phyloP scores from a whole-genome alignment of 2,329 filamentous ascomycete genomes.

The Aureobasidium sp. region DNA sequence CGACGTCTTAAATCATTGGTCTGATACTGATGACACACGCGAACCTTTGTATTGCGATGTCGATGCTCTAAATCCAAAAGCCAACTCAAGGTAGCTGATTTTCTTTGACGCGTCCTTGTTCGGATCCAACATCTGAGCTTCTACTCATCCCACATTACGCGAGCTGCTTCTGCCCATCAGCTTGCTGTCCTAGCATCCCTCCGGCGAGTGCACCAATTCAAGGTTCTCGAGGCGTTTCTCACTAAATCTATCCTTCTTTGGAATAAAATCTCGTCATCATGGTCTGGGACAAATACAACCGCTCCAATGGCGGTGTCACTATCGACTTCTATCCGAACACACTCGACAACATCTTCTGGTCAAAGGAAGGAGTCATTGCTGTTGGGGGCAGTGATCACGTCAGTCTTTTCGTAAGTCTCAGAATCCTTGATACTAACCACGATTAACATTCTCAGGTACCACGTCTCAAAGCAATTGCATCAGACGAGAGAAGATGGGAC shows the following conservation, averaged over 20 bases:
- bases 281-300: conserved; percentile 7
- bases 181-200: background rate
- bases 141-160: background rate
- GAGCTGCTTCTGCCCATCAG: background rate
- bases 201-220: background rate
- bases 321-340: conserved; percentile 40
- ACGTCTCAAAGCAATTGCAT: conserved; percentile 20
- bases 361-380: conserved; percentile 48
- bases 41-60: background rate
- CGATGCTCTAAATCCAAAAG: background rate
- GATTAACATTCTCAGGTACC: conserved; percentile 13
- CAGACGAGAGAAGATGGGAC: conserved; percentile 24
- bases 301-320: background rate
- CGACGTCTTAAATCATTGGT: background rate
- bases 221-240: background rate
- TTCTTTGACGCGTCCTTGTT: conserved; percentile 1
- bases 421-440: conserved; percentile 12
- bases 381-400: conserved; percentile 48
- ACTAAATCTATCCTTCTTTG: no score
- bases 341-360: conserved; percentile 49
- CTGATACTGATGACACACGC: background rate
- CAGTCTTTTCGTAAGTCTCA: conserved; percentile 39
- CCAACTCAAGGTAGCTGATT: background rate
- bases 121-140: conserved; percentile 10
- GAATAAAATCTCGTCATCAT: background rate